Conservation (phyloP, 305 asterid species). For the Fraxinus angustifolia region DNA sequence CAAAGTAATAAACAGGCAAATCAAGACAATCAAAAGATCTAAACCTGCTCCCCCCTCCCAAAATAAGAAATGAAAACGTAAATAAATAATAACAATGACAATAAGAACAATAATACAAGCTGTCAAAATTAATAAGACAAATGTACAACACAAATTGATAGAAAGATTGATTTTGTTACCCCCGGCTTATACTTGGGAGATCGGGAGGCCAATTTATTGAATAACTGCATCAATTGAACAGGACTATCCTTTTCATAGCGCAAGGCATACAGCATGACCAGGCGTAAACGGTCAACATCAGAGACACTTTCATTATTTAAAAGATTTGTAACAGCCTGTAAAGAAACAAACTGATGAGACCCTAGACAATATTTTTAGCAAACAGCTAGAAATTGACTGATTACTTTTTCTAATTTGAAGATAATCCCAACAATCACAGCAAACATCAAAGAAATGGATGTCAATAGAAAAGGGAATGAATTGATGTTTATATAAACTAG, state of each 20-base stretch:
- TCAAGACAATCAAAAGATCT: conserved; percentile 4
- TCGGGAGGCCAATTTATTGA: conserved; percentile 86
- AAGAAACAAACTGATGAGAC: conserved; percentile 12
- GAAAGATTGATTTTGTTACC: conserved; percentile 41
- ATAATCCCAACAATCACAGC: background rate
- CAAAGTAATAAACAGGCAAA: conserved; percentile 2
- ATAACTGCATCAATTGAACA: conserved; percentile 96
- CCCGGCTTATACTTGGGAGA: conserved; percentile 97
- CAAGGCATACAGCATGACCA: conserved; percentile 91
- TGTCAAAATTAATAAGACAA: background rate
- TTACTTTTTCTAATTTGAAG: background rate
- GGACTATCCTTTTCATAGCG: conserved; percentile 98
- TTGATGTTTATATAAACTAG: background rate
- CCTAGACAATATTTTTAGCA: background rate
- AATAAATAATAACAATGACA: background rate
- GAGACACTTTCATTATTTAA: conserved; percentile 72
- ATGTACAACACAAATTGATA: background rate
- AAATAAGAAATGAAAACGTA: background rate
- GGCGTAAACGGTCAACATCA: conserved; percentile 86
- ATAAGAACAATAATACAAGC: background rate
- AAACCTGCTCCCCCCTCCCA: background rate
- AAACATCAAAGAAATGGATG: background rate
- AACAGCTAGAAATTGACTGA: background rate
- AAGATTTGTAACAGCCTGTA: conserved; percentile 91
- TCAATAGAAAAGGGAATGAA: background rate